Conservation (phyloP, 2,329 filamentous ascomycete species). For the Aureobasidium sp. region DNA sequence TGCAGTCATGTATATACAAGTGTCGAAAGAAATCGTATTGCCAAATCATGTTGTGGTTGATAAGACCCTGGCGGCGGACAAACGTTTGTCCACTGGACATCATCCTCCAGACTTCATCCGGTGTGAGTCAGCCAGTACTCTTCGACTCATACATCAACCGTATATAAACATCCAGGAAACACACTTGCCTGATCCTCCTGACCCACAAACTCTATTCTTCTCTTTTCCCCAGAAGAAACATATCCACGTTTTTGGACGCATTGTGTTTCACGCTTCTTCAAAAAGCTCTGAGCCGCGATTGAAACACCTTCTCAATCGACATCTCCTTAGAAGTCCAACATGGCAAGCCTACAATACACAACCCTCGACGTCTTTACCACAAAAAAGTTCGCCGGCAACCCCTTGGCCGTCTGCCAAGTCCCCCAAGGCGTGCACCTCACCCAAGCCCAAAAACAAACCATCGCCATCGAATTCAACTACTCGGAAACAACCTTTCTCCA, state of each 20-base stretch:
- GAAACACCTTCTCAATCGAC: background rate
- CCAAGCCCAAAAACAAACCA: slow-evolving; percentile 46
- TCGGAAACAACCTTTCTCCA: slow-evolving; percentile 49
- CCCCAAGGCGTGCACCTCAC: slow-evolving; percentile 30
- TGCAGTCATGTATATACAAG: background rate
- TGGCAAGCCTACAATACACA: slow-evolving; percentile 23
- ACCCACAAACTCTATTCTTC: background rate
- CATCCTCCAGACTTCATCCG: background rate
- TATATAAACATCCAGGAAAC: background rate
- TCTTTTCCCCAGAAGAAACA: background rate
- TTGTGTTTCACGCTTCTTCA: background rate
- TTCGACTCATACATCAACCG: background rate
- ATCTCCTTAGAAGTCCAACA: background rate
- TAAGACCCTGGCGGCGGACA: background rate
- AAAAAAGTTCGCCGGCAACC: slow-evolving; percentile 46
- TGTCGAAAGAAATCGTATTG: background rate
- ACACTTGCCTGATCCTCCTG: background rate
- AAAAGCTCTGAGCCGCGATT: too few species aligned
- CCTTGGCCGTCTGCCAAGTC: slow-evolving; percentile 49
- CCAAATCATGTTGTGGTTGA: background rate
- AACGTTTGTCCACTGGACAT: background rate
- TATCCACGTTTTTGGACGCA: background rate
- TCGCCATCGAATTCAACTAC: slow-evolving; percentile 52
- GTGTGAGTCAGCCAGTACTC: background rate
- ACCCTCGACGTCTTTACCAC: slow-evolving; percentile 45